phyloP scores from a whole-genome alignment of 2,329 filamentous ascomycete genomes.

The Ophiostoma novo-ulmi region DNA sequence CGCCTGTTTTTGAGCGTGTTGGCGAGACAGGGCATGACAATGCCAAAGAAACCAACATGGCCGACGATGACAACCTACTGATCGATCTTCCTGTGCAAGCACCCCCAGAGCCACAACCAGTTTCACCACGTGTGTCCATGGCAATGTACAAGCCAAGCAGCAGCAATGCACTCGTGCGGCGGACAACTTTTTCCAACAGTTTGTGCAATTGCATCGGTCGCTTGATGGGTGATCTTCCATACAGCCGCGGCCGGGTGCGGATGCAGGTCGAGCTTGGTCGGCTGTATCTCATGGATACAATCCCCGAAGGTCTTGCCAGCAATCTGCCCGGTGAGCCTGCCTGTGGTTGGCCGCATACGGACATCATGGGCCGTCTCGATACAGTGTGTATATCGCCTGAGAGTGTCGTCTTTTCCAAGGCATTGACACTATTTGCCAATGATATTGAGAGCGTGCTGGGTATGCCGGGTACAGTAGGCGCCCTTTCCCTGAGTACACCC shows the following conservation, averaged over 20 bases:
- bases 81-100: neutral
- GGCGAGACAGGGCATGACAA: neutral
- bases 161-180: conserved; percentile 20
- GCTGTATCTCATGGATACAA: conserved; percentile 29
- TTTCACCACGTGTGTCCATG: neutral
- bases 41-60: neutral
- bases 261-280: conserved; percentile 33
- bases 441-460: conserved; percentile 25
- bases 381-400: conserved; percentile 21
- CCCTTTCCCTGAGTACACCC: neutral
- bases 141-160: neutral
- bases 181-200: conserved; percentile 16
- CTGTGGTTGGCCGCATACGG: conserved; percentile 29
- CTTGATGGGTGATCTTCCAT: conserved; percentile 27
- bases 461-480: neutral
- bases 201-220: conserved; percentile 22
- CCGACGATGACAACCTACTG: neutral
- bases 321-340: conserved; percentile 27
- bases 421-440: conserved; percentile 31
- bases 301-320: conserved; percentile 28
- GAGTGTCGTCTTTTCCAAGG: conserved; percentile 31
- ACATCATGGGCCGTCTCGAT: conserved; percentile 27
- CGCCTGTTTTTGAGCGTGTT: neutral
- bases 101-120: neutral
- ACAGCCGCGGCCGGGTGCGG: conserved; percentile 28